Conservation (phyloP, 2,329 filamentous ascomycete genomes). For the Venturia effusa region DNA sequence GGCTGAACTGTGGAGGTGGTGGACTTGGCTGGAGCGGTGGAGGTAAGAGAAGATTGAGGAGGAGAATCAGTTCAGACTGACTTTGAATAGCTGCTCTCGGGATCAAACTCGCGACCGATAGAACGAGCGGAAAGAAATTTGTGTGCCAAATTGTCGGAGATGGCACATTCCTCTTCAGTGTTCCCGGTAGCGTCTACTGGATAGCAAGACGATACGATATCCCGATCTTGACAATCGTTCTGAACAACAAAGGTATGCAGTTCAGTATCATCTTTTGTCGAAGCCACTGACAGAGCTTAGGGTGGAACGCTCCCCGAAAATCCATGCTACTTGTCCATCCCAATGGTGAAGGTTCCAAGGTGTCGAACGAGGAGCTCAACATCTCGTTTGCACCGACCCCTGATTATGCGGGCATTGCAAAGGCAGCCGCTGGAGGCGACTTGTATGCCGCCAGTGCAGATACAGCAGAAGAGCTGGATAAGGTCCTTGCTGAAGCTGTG, state of each 20-base stretch:
- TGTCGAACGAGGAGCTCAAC: conserved; percentile 53
- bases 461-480: conserved; percentile 44
- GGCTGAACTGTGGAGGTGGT: conserved; percentile 73
- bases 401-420: conserved; percentile 58
- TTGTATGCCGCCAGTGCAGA: conserved; percentile 50
- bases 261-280: not conserved
- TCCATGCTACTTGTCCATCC: conserved; percentile 56
- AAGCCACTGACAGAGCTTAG: not conserved
- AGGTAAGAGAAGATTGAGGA: conserved; percentile 21
- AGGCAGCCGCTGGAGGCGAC: conserved; percentile 51
- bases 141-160: conserved; percentile 49
- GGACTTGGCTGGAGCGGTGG: conserved; percentile 75
- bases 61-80: not conserved
- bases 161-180: conserved; percentile 55
- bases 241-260: conserved; percentile 52
- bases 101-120: conserved; percentile 59
- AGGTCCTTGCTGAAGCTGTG: conserved; percentile 46
- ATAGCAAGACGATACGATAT: conserved; percentile 56
- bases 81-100: conserved; percentile 43
- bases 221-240: conserved; percentile 53
- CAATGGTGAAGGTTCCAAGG: conserved; percentile 49
- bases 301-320: conserved; percentile 53
- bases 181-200: conserved; percentile 58
- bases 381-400: conserved; percentile 56
- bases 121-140: conserved; percentile 14